phyloP scores from a whole-genome alignment of 805 yeast genomes.

The Brettanomyces anomalus region DNA sequence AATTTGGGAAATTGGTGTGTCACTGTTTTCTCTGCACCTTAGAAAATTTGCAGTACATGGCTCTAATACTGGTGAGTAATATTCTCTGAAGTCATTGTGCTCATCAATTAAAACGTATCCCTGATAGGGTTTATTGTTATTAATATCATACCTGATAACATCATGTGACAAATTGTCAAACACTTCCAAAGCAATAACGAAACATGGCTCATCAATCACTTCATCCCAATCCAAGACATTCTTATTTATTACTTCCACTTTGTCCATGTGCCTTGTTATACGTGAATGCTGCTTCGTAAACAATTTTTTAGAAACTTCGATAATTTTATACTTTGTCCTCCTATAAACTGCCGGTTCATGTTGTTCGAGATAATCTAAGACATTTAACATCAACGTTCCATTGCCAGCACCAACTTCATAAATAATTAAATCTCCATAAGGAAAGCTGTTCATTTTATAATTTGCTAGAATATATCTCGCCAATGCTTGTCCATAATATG shows the following conservation, averaged over 20 bases:
- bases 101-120: conserved; percentile 70
- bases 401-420: conserved; percentile 91
- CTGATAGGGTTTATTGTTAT: conserved; percentile 60
- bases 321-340: conserved; percentile 58
- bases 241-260: conserved; percentile 58
- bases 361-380: conserved; percentile 52
- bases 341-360: conserved; percentile 67
- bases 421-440: conserved; percentile 61
- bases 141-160: conserved; percentile 62
- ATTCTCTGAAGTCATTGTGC: conserved; percentile 67
- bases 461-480: conserved; percentile 72
- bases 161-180: conserved; percentile 83
- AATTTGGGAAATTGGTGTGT: conserved; percentile 23
- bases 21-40: conserved; percentile 42
- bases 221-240: conserved; percentile 71
- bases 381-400: conserved; percentile 74
- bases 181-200: conserved; percentile 72
- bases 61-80: conserved; percentile 55
- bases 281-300: conserved; percentile 44
- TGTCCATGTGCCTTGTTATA: conserved; percentile 34
- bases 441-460: conserved; percentile 58
- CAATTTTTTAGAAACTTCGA: conserved; percentile 60
- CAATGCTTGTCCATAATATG: conserved; percentile 77
- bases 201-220: conserved; percentile 55
- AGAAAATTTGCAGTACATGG: conserved; percentile 47